Evolutionary conservation across 331 rosid genomes (phyloP), one percentile per base, ranked within the genome.

Genomic region (Saraca asoca): DNA sequence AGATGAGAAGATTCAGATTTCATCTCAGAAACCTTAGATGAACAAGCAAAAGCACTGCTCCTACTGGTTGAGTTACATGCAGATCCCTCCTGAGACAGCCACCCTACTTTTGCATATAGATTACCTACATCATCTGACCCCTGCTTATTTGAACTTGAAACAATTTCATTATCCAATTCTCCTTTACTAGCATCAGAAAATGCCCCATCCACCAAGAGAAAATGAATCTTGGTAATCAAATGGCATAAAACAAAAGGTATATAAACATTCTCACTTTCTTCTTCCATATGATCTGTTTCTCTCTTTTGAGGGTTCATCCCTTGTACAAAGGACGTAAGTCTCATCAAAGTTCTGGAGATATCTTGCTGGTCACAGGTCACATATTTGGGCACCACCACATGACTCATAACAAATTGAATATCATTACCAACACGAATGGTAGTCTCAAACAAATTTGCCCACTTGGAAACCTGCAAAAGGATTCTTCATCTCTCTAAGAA

Each of bases 301-400:
- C 99, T 80, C 88, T 85, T 94, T 59, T 85, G 97, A 58, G 96
- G 92, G 71, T 79, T 85, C 97, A 94, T 85, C 70, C 96, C 99
- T 81, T 94, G 99, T 69, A 88, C 95, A 79, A 75, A 86, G 73
- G 91, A 76, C 69, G 88, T 70, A 49, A 94, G 95, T 68, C 79
- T 80, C 91, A 86, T 80, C 96, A 97, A 94, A 58, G 95, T 88
- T 80, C 82, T 85, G 20, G 82, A 82, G 62, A 94, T 79, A 79
- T 88, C 89, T 77, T 83, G 89, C 75, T 83, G 95, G 78, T 86
- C 86, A 80, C 77, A 73, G 67, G 87, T 90, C 60, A 86, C 82
- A 62, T 82, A 88, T 79, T 77, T 82, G 65, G 95, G 81, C 58
- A 94, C 97, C 68, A 48, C 69, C 61, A 77, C 75, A 74, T 94